Base-by-base conservation (phyloP, 75 land plant genomes). In the Pinus taeda region DNA sequence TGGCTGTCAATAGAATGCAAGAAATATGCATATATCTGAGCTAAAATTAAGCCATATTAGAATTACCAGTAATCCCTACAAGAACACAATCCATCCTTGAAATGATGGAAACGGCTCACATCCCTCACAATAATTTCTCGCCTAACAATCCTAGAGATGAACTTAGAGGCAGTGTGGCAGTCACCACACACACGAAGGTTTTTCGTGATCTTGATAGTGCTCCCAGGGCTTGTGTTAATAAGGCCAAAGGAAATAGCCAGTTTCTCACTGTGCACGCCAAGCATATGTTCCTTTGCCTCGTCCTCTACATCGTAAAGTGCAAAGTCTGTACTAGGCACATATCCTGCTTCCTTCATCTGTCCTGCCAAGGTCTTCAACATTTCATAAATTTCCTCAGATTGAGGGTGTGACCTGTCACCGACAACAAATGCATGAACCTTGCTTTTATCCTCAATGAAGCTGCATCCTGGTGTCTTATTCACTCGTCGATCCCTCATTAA, bases 51-150 rank as follows among this genome's bases (percentile, higher is more conserved):
- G 45, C 45, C 45, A 42, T 42, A 42, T 64, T 64, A 30, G n/a
- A 12, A 36, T 73, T 37, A 73, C 57, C 74, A 73, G 21, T 53
- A 60, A 36, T 76, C 77, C 60, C 71, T 78, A 59, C 80, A 79
- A 17, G 78, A 33, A 56, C 80, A 79, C 24, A 37, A 1, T 7
- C 80, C 80, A 79, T 74, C 78, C 61, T 79, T 57, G 60, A 79
- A 79, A 36, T 74, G 61, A 42, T 79, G 80, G 17, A 73, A 53
- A 20, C 78, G 42, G 30, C 33, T 30, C n/a, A 37, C 7, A 75
- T 79, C 80, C 39, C 76, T 55, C 37, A 79, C 75, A 53, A 79
- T 30, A 33, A 79, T 79, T 58, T 79, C 80, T 74, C 77, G 30
- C 37, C 49, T 72, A 9, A 15, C 77, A n/a, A 57, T 60, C 61